Percentiles rank a stretch among this genome's conserved stretches.
These are phyloP conservation scores for Mitragyna speciosa DNA, from an alignment of 257 asterid species.

Conservation along the genomic window DNA sequence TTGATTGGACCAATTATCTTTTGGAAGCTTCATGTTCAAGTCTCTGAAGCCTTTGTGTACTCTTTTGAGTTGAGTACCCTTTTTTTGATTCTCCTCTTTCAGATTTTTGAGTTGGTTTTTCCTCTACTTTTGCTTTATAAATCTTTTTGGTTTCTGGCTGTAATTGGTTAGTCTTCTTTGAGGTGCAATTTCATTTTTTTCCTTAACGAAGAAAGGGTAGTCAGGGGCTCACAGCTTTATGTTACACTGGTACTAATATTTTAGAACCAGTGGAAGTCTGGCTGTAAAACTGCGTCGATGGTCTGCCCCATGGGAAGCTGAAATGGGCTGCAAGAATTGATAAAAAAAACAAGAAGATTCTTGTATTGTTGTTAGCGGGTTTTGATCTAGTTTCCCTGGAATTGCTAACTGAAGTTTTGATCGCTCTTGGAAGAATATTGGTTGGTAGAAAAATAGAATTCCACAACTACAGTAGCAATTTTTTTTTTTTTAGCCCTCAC, in stretches of 20 bases:
- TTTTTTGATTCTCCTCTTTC: constrained; percentile 43
- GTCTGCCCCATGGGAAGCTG: neutral
- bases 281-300: neutral
- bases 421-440: constrained; percentile 1
- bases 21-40: constrained; percentile 54
- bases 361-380: neutral
- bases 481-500: neutral
- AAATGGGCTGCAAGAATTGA: constrained; percentile 11
- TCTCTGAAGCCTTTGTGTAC: constrained; percentile 20
- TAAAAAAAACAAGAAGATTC: neutral
- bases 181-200: neutral
- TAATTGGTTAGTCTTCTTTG: neutral
- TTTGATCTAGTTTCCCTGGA: neutral
- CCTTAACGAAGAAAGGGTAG: neutral
- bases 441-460: neutral
- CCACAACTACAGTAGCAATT: too few relatives aligned
- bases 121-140: constrained; percentile 4
- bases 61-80: constrained; percentile 24
- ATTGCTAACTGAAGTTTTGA: neutral
- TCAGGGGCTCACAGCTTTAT: neutral
- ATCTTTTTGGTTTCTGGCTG: neutral
- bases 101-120: constrained; percentile 1
- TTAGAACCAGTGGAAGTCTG: constrained; percentile 1
- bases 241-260: neutral
- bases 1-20: constrained; percentile 33